Evolutionary conservation across 2,329 filamentous ascomycete species (phyloP), one percentile per base, ranked within the genome.

Genomic region (Colletotrichum chlorophyti): DNA sequence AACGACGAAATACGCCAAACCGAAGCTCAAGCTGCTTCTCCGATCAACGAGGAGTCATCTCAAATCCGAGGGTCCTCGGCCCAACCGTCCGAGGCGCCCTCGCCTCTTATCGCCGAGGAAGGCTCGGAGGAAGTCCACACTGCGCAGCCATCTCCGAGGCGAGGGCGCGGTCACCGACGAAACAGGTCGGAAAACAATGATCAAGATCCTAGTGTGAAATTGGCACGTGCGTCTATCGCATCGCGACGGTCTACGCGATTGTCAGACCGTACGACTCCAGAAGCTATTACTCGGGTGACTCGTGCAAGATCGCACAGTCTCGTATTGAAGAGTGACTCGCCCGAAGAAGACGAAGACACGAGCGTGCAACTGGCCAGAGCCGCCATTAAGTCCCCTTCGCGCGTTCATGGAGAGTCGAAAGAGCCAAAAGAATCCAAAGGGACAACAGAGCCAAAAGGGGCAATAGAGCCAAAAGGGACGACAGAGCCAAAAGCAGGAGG

Each of bases 321-420:
- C 24, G 55, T 32, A 1, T 62, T 66, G 26, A 63, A 59, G 40
- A 65, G 65, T 46, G 43, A 60, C 23, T 66, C 62, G 11, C 61
- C 65, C 6, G 57, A 60, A 5, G 46, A 58, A 6, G 62, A 67
- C 26, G 64, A 66, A 24, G 69, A 72, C 42, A 57, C 52, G 31
- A 72, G 68, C 46, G 60, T 71, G 38, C 64, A 60, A 35, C 64
- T 72, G 3, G 72, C 72, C n/a, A 66, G 64, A 27, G 68, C 66
- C 5, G 68, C 70, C 10, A 54, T 72, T 4, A 65, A 65, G 23
- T 73, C 70, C 5, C 69, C 70, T 0, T 70, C 69, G 31, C 58
- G 61, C 24, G 34, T 37, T 7, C 19, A 26, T 9, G n/a, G n/a
- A n/a, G 40, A 29, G 27, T 19, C 43, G 6, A 29, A 32, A 24